Percentiles rank a stretch among this genome's conserved stretches.
These are phyloP conservation scores for Eucalyptus shirleyi DNA, from an alignment of 345 rosid genomes.

Conservation along the genomic window DNA sequence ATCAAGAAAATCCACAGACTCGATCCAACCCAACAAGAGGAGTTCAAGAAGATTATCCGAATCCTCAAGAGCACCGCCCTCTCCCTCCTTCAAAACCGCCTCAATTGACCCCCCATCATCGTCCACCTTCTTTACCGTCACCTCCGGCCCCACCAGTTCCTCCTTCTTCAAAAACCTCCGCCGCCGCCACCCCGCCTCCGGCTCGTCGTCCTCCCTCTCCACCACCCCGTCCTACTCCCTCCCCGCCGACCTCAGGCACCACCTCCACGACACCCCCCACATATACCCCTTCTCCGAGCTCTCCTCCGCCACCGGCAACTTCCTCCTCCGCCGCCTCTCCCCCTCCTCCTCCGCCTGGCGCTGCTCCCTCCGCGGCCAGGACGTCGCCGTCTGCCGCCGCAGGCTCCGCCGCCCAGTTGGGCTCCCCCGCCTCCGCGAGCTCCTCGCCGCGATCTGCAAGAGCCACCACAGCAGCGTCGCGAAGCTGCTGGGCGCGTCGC, in stretches of 20 bases:
- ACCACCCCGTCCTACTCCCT: not conserved
- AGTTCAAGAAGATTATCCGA: not conserved
- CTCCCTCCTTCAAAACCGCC: not conserved
- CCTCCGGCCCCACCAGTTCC: not conserved
- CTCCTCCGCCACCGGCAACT: conserved; percentile 25
- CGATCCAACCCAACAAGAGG: not conserved
- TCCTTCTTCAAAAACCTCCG: not conserved
- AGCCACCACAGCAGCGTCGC: conserved; percentile 29
- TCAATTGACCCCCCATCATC: not conserved
- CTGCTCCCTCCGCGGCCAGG: conserved; percentile 9
- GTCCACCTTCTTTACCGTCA: not conserved
- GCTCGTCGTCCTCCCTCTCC: conserved; percentile 2
- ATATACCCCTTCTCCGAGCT: conserved; percentile 24
- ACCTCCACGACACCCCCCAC: conserved; percentile 11
- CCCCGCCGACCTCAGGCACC: not conserved
- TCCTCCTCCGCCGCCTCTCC: conserved; percentile 12
- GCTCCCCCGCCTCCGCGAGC: not conserved
- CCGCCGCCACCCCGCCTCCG: not conserved
- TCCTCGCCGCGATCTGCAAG: conserved; percentile 9
- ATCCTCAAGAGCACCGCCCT: not conserved
- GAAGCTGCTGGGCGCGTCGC: conserved; percentile 30
- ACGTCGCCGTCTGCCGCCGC: conserved; percentile 16
- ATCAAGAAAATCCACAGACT: not conserved
- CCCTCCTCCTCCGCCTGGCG: conserved; percentile 21
- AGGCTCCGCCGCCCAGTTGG: conserved; percentile 8